Evolutionary conservation across 768 basidiomycete genomes (phyloP), one percentile per base, ranked within the genome.

Genomic region (Rhodotorula graminis): DNA sequence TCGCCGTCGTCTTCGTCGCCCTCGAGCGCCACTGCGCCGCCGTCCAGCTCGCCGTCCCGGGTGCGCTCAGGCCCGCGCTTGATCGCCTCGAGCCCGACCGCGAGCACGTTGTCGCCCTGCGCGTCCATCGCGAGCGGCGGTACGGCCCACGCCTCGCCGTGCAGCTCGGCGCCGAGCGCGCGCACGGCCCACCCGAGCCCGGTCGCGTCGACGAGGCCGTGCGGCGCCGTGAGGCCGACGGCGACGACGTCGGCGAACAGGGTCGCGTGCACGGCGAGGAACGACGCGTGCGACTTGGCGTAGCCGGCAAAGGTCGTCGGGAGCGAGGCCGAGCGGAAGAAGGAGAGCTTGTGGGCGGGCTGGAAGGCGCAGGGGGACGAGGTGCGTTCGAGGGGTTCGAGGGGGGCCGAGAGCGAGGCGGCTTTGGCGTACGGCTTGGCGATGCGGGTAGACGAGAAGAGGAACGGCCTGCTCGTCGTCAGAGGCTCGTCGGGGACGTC

Each of bases 121-220:
- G 44, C 44, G 44, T 12, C 18, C 16, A 58, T 11, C 37, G 21
- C 15, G 18, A 33, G 12, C 25, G 65, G 33, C 57, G 65, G 57
- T 2, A 15, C 29, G 4, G 33, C 46, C 56, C 44, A 66, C 23
- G 19, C 11, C 12, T 58, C 37, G 57, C n/a, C 50, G 14, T 33
- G 56, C 66, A 67, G 59, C 40, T 67, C 66, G 31, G 58, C 47
- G 8, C 27, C 3, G 19, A 67, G 29, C 18, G 66, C 59, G 1
- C 19, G 1, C 7, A 61, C 6, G 5, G 60, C 59, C 47, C 27
- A 14, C 19, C 59, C 59, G 21, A 42, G 10, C 2, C 58, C 66
- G 2, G 31, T 67, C 18, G 56, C 66, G 29, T 67, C 66, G 42
- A 61, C 31, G 3, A 44, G 23, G 33, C 65, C 65, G 47, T 67